Base-by-base conservation (phyloP, 768 basidiomycete species). In the Mycena floridula region DNA sequence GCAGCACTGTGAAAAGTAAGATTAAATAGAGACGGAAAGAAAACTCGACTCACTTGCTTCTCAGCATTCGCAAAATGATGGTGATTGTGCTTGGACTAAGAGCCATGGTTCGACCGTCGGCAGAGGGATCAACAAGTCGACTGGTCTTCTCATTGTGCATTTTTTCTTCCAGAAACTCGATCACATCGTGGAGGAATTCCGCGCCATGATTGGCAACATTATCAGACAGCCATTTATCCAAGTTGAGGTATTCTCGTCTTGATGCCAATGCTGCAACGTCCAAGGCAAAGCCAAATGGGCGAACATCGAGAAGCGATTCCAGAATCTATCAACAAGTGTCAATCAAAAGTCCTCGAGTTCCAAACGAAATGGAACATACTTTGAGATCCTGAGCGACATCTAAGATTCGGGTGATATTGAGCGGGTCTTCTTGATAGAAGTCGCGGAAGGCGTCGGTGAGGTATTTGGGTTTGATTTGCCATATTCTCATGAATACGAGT, bases 311-410 rank as follows among this genome's bases (percentile, higher is more conserved):
- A 18, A 99, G 72, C n/a, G 89, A 77, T 59, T 95, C 93, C 39
- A 98, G 74, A 49, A 96, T 93, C 89, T 92, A 51, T 9, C 15
- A n/a, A 40, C 18, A 47, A 15, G 32, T n/a, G n/a, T n/a, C n/a
- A 35, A 15, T 3, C 4, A 18, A 44, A 48, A 49, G 20, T 37
- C 18, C 37, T 26, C n/a, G 20, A 45, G 37, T 25, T 37, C 44
- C 24, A 16, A 40, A n/a, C 9, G 22, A 37, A 7, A 44, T 18
- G 25, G n/a, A 12, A 61, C 74, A 52, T 58, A 86, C 93, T 72
- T 95, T 94, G 46, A 97, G 73, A 57, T 97, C 93, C 59, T 93
- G 90, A 8, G 91, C 93, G 22, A 97, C 88, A 57, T 99, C 96
- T 41, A 98, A 69, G 38, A 99, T 93, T 28, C 93, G 76, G 13